Evolutionary conservation across 2,329 filamentous ascomycete genomes (phyloP).

Genomic region (Clarireedia homoeocarpa): DNA sequence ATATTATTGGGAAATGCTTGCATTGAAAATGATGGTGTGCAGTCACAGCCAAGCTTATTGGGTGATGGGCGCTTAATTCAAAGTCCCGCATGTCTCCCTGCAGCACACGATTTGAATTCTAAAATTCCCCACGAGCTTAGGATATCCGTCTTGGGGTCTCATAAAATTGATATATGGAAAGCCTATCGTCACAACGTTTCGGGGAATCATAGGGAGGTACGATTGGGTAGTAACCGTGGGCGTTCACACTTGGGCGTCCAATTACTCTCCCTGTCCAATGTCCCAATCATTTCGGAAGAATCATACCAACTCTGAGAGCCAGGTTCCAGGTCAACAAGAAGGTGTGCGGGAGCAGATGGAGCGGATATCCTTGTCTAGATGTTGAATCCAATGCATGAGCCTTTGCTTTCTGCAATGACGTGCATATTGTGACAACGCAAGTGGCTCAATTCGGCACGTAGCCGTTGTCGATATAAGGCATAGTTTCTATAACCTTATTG

Average conservation of each 20-base stretch:
- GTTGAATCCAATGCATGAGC: slow-evolving; percentile 3
- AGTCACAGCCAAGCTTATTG: slow-evolving; percentile 6
- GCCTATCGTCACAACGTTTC: not conserved
- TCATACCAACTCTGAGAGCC: not conserved
- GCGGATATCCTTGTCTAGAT: not conserved
- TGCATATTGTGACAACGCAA: slow-evolving; percentile 7
- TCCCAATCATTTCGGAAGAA: not conserved
- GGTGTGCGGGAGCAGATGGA: not conserved
- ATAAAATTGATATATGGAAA: slow-evolving; percentile 1
- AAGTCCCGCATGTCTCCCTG: slow-evolving; percentile 2
- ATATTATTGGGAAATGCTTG: slow-evolving; percentile 8
- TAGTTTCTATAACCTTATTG: not conserved
- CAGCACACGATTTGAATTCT: slow-evolving; percentile 5
- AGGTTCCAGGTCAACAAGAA: not conserved
- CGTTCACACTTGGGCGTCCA: slow-evolving; percentile 1
- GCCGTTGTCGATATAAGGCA: not conserved
- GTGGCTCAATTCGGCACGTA: not conserved
- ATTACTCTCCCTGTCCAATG: not conserved
- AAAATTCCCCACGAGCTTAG: not conserved
- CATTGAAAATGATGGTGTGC: slow-evolving; percentile 5
- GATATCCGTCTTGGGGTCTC: not conserved
- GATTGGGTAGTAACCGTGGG: slow-evolving; percentile 2
- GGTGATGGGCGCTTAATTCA: slow-evolving; percentile 6
- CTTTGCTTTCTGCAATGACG: slow-evolving; percentile 9
- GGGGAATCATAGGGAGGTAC: not conserved